phyloP scores from a whole-genome alignment of 345 rosid species.

The Zanthoxylum bungeanum region DNA sequence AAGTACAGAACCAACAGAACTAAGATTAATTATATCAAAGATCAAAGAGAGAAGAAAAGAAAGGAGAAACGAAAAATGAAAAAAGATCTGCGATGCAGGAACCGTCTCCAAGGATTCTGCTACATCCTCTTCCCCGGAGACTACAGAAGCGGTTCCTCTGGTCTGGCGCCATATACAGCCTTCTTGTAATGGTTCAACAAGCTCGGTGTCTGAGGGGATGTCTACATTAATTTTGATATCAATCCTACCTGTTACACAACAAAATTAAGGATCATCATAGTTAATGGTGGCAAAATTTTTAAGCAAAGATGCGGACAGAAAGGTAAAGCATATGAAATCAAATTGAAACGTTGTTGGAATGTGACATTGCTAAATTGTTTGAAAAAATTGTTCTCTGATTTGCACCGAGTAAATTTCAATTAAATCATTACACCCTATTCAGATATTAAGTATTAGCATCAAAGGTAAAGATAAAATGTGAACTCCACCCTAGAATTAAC shows the following conservation, averaged over 20 bases:
- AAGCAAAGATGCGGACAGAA: not conserved
- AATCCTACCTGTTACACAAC: constrained; percentile 55
- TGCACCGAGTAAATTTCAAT: not conserved
- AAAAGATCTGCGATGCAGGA: constrained; percentile 1
- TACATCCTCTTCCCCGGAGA: constrained; percentile 33
- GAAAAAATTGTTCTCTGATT: not conserved
- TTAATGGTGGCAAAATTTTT: not conserved
- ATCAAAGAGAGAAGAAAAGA: not conserved
- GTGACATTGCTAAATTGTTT: not conserved
- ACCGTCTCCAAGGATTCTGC: constrained; percentile 64
- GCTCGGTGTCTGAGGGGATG: constrained; percentile 60
- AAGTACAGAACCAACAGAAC: not conserved
- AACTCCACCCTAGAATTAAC: too few relatives aligned
- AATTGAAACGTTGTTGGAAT: not conserved
- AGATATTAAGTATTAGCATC: not conserved
- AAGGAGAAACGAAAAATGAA: not conserved
- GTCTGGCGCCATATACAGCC: constrained; percentile 81
- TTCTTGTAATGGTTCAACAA: constrained; percentile 78
- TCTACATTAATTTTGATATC: constrained; percentile 57
- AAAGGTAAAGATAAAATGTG: too few relatives aligned
- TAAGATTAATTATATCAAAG: too few relatives aligned
- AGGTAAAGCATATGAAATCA: not conserved
- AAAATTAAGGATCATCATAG: constrained; percentile 9
- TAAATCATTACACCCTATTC: not conserved
- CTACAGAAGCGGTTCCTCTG: constrained; percentile 68